phyloP scores from a whole-genome alignment of 441 rosid species.

The Croton setiger region DNA sequence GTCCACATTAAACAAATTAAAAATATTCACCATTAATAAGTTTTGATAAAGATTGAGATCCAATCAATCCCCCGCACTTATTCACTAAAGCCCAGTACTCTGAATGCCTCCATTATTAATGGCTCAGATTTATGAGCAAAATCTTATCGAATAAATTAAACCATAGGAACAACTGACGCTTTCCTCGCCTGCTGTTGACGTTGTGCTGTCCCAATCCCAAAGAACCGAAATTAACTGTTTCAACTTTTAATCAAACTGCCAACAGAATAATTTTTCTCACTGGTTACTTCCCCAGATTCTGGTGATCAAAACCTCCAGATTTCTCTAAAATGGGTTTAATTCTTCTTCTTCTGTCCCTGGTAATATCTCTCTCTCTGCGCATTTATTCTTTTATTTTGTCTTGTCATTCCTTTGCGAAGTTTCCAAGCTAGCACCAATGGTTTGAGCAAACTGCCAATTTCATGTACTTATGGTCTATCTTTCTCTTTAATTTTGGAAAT shows the following conservation, averaged over 20 bases:
- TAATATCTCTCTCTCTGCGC: background rate
- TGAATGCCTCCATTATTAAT: no score
- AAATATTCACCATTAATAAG: no score
- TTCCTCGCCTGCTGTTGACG: no score
- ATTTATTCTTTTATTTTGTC: background rate
- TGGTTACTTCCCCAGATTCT: background rate
- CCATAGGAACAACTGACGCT: no score
- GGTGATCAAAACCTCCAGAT: background rate
- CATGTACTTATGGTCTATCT: background rate
- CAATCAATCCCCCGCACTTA: no score
- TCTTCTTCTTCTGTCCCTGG: background rate
- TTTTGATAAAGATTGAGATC: no score
- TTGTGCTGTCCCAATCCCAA: no score
- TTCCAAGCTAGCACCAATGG: background rate
- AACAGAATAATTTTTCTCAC: background rate
- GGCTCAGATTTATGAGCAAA: no score
- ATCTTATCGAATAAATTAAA: no score
- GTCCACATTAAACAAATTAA: no score
- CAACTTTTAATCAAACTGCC: background rate
- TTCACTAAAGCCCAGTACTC: no score
- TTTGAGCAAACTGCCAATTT: background rate
- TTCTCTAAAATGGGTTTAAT: background rate
- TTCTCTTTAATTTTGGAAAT: background rate
- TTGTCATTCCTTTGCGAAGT: conserved; percentile 5
- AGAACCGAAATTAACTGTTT: no score